Evolutionary conservation across 352 stramenopile species (phyloP), one percentile per base, ranked within the genome.

Genomic region (Phytophthora nicotianae): DNA sequence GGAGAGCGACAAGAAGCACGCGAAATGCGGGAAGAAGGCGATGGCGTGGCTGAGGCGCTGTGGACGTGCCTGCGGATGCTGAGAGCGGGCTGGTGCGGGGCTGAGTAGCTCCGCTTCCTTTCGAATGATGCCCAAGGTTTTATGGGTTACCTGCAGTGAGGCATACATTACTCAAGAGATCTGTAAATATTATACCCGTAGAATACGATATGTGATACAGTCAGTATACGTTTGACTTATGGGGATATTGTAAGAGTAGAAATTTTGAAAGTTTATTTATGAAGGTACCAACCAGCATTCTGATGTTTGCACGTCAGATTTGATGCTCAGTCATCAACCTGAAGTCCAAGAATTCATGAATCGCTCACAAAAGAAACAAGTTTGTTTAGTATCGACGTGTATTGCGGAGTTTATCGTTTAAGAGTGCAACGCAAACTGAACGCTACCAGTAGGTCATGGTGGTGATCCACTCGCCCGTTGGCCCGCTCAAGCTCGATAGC

Each of bases 41-140:
- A 20, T 24, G 38, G 17, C 13, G 20, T 23, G 26, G 21, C 11
- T 43, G 35, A 9, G 3, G 24, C 10, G 19, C 35, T 38, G 26
- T 51, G 13, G 26, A 41, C 17, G 27, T 27, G 47, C 32, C 27
- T 57, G 35, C 20, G 23, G 19, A 57, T 26, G 47, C n/a, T 53
- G 45, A 29, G 54, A 23, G 43, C 14, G 37, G 37, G 37, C n/a
- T 57, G 33, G 33, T 23, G 49, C 29, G 33, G 32, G 55, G 41
- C 20, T 9, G 45, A 43, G 50, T 21, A 51, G 57, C 37, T 58
- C 48, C 19, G 47, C 59, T 62, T 50, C 59, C 43, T 68, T 68
- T 62, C 50, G 53, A 61, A 54, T 47, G 42, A 59, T 62, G 58
- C 23, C 23, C 42, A 24, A 47, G n/a, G 21, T 16, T 42, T 13